Conservation (phyloP, 306 rosid species). For the Urtica urens region DNA sequence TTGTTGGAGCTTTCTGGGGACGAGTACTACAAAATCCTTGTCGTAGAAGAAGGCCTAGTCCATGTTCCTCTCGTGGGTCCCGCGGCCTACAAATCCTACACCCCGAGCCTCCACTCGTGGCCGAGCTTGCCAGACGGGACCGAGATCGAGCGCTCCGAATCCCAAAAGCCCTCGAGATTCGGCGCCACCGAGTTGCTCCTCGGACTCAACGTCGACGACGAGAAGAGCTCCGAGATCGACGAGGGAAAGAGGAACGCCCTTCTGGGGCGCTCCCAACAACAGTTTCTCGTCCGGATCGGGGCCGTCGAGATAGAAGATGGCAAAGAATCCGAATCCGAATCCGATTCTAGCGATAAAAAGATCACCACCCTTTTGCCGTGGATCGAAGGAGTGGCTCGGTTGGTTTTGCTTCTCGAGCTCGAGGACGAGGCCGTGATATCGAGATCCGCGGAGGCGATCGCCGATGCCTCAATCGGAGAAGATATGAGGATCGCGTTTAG, state of each 20-base stretch:
- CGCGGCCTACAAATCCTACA: constrained; percentile 68
- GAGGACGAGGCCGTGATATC: constrained; percentile 45
- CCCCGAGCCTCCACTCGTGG: constrained; percentile 43
- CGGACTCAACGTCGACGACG: constrained; percentile 56
- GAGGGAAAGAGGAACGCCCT: constrained; percentile 64
- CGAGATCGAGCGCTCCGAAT: constrained; percentile 49
- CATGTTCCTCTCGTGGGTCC: constrained; percentile 78
- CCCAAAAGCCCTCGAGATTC: constrained; percentile 45
- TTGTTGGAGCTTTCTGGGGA: constrained; percentile 70
- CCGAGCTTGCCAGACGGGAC: constrained; percentile 80
- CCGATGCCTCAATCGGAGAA: constrained; percentile 68
- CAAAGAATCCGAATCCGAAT: constrained; percentile 28
- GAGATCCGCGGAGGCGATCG: constrained; percentile 62
- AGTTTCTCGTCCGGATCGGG: constrained; percentile 74
- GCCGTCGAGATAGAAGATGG: constrained; percentile 52
- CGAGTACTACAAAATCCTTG: constrained; percentile 55
- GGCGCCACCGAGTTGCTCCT: constrained; percentile 81
- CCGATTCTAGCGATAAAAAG: constrained; percentile 22
- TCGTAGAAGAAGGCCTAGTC: constrained; percentile 80
- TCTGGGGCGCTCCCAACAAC: constrained; percentile 58
- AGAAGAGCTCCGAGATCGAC: constrained; percentile 39
- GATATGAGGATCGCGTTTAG: constrained; percentile 67
- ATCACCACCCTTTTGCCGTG: constrained; percentile 58
- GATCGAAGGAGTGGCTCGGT: constrained; percentile 83
- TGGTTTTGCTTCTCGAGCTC: constrained; percentile 64